Conservation (phyloP, 1,139 yeast genomes). For the Hemisphaericaspora xylanilytica region DNA sequence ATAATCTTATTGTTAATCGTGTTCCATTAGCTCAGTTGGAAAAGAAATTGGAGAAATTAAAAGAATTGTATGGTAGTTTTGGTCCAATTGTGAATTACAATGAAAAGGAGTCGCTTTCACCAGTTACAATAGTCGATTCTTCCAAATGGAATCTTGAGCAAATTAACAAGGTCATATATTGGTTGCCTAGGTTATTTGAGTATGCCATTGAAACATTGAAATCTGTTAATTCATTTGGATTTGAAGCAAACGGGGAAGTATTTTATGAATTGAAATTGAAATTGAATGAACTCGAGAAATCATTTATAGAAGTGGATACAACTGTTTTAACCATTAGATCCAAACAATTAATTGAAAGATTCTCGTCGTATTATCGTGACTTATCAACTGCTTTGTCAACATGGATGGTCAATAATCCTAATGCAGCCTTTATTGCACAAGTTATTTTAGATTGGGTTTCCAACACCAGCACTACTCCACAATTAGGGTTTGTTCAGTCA, state of each 20-base stretch:
- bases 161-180: constrained; percentile 21
- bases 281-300: constrained; percentile 15
- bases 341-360: constrained; percentile 20
- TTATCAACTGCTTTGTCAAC: constrained; percentile 19
- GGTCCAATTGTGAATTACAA: constrained; percentile 15
- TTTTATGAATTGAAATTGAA: constrained; percentile 23
- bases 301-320: constrained; percentile 12
- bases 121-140: constrained; percentile 21
- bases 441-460: constrained; percentile 40
- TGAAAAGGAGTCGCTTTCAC: constrained; percentile 8
- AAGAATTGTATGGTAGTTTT: constrained; percentile 14
- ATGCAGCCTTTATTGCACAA: constrained; percentile 46
- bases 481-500: constrained; percentile 21
- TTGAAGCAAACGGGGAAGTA: constrained; percentile 11
- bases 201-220: constrained; percentile 40
- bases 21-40: constrained; percentile 41
- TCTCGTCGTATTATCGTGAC: constrained; percentile 16
- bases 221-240: constrained; percentile 17
- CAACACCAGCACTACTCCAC: constrained; percentile 12
- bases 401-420: constrained; percentile 31
- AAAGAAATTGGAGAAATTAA: constrained; percentile 13
- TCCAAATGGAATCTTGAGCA: constrained; percentile 18
- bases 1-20: constrained; percentile 50
- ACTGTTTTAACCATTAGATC: constrained; percentile 17
- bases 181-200: constrained; percentile 52